Base-by-base conservation (phyloP, 1,284 basidiomycete species). In the Megacollybia platyphylla region DNA sequence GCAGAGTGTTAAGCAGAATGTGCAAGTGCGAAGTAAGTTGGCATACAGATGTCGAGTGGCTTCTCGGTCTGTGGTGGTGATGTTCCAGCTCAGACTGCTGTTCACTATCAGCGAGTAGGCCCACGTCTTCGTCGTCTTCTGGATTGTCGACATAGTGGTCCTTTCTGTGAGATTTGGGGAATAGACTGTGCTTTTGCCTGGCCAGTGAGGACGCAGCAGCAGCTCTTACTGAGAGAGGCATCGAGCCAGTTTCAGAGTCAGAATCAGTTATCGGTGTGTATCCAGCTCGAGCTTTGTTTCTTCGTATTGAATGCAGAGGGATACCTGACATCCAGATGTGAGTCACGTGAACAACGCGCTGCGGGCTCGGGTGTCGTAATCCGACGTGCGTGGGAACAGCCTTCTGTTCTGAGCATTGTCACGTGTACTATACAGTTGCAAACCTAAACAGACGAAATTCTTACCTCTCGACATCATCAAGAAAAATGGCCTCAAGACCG, bases 401-500 rank as follows among this genome's bases (percentile, higher is more conserved):
- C 20, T 24, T 4, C 20, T 24, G 20, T 24, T 24, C 5, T 5
- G 20, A 24, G 20, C 5, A 24, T 0, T 24, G 5, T 24, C 20
- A 24, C 20, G 20, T 24, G 20, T 5, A 24, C 20, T 24, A 2
- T 24, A 24, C 20, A 24, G 20, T 24, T 24, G 20, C 20, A 24
- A 24, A 24, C 20, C 20, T 2, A 24, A 24, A 24, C 20, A 24
- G 20, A 24, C 20, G 5, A 24, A 24, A 24, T 24, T 24, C 20
- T 24, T 24, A 24, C 20, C 20, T 24, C 20, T 24, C 20, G 20
- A 24, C 20, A 24, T 24, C 20, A 24, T 24, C 20, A 24, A 24
- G 20, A 24, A 24, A 1, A 34, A 15, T 91, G 88, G 85, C 88
- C 67, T 84, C 87, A 58, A 78, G 89, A 68, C 89, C 89, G 52